Evolutionary conservation across 148 eudicot species (phyloP).

Genomic region (Rhododendron ferrugineum): DNA sequence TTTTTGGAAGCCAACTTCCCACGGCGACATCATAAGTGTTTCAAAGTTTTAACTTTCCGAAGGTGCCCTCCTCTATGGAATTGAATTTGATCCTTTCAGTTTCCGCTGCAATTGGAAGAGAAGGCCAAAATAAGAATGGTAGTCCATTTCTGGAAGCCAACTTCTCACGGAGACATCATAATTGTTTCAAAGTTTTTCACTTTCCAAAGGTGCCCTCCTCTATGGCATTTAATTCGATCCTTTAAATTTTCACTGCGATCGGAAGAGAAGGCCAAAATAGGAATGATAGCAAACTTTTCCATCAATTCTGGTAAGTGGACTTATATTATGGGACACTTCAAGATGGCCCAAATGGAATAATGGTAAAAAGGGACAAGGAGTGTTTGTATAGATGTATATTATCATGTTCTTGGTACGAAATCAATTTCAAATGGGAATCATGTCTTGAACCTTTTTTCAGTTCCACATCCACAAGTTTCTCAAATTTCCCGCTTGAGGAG

Average conservation of each 20-base stretch:
- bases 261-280: background rate
- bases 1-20: background rate
- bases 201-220: background rate
- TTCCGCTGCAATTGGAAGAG: background rate
- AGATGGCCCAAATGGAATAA: background rate
- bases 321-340: background rate
- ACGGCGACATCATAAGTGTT: background rate
- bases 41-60: background rate
- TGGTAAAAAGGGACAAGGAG: background rate
- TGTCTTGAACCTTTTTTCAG: constrained; percentile 14
- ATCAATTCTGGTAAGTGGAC: background rate
- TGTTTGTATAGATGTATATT: background rate
- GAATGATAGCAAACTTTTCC: background rate
- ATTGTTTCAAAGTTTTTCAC: background rate
- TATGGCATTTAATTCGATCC: background rate
- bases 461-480: constrained; percentile 28
- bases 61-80: background rate
- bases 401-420: background rate
- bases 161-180: background rate
- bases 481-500: constrained; percentile 24
- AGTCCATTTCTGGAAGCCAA: background rate
- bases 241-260: background rate
- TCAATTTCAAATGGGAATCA: background rate
- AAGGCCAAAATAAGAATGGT: background rate
- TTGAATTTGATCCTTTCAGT: background rate